phyloP scores from a whole-genome alignment of 2,329 filamentous ascomycete species.

The Podosphaera leucotricha region DNA sequence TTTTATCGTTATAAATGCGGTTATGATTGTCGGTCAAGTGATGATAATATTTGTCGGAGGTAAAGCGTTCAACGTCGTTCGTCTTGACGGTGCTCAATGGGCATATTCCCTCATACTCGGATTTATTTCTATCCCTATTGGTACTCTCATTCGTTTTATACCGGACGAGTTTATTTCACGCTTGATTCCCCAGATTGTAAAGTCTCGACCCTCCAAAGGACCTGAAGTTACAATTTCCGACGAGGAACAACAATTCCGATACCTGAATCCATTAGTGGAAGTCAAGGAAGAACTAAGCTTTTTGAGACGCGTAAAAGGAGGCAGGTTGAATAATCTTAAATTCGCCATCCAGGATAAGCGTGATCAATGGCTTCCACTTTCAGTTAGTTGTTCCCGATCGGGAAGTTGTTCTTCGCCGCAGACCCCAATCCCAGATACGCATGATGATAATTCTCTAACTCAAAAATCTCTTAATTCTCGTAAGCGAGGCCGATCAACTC shows the following conservation, averaged over 20 bases:
- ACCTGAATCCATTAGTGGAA: slow-evolving; percentile 49
- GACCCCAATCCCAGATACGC: slow-evolving; percentile 29
- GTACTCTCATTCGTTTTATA: slow-evolving; percentile 56
- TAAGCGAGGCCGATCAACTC: slow-evolving; percentile 27
- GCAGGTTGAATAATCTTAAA: slow-evolving; percentile 57
- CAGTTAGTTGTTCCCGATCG: slow-evolving; percentile 37
- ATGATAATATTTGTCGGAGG: slow-evolving; percentile 80
- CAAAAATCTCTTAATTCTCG: slow-evolving; percentile 31
- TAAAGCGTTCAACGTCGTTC: slow-evolving; percentile 40
- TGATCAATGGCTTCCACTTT: slow-evolving; percentile 39
- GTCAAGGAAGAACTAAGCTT: slow-evolving; percentile 63
- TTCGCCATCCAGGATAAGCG: slow-evolving; percentile 56
- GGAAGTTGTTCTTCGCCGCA: slow-evolving; percentile 41
- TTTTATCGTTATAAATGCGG: slow-evolving; percentile 62
- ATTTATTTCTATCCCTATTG: slow-evolving; percentile 63
- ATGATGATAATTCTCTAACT: slow-evolving; percentile 25
- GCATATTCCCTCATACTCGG: slow-evolving; percentile 67
- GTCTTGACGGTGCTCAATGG: slow-evolving; percentile 57
- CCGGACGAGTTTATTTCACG: slow-evolving; percentile 33
- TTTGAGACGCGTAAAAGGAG: slow-evolving; percentile 58
- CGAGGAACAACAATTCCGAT: slow-evolving; percentile 38
- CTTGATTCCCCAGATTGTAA: slow-evolving; percentile 14
- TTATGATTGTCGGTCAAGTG: slow-evolving; percentile 77
- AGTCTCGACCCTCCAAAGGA: slow-evolving; percentile 10
- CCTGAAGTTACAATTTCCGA: slow-evolving; percentile 33